These are phyloP conservation scores for Grosmannia serpens DNA, from an alignment of 2,329 filamentous ascomycete genomes.

Conservation along the genomic window DNA sequence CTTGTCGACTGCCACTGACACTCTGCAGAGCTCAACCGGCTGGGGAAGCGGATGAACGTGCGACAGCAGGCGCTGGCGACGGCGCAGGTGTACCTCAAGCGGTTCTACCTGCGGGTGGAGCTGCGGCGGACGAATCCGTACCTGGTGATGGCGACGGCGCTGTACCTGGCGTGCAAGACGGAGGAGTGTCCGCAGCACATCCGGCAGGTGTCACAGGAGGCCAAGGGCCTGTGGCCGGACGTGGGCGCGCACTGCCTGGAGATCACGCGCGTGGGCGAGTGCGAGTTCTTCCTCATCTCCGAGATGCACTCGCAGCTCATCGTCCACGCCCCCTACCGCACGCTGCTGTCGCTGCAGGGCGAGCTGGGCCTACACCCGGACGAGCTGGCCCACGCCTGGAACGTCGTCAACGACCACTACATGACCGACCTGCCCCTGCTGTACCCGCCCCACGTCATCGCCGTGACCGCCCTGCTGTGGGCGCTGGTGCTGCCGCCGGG, in stretches of 20 bases:
- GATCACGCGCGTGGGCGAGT: constrained; percentile 78
- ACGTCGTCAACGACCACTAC: constrained; percentile 83
- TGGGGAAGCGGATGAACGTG: constrained; percentile 73
- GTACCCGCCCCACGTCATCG: constrained; percentile 75
- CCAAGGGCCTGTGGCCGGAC: constrained; percentile 72
- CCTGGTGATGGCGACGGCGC: constrained; percentile 79
- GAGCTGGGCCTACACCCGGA: constrained; percentile 65
- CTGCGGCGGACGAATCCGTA: constrained; percentile 90
- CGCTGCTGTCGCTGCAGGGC: constrained; percentile 57
- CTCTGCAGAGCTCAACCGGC: constrained; percentile 58
- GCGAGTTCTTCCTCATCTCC: constrained; percentile 85
- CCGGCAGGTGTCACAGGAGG: constrained; percentile 76
- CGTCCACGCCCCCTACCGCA: constrained; percentile 82
- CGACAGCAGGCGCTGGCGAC: constrained; percentile 90
- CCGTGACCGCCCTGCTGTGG: constrained; percentile 75
- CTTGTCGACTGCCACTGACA: background rate
- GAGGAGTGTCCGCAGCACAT: constrained; percentile 97
- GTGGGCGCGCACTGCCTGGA: constrained; percentile 53
- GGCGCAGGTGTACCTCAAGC: constrained; percentile 86
- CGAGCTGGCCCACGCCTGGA: constrained; percentile 66
- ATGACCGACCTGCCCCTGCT: constrained; percentile 84
- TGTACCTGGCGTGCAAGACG: constrained; percentile 96
- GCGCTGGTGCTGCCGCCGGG: constrained; percentile 71
- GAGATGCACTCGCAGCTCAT: constrained; percentile 87
- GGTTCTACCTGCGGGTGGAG: constrained; percentile 86